Percentiles rank a stretch among this genome's conserved stretches.
phyloP scores from a whole-genome alignment of 1,284 basidiomycete genomes.

The Kalmanozyma brasiliensis region DNA sequence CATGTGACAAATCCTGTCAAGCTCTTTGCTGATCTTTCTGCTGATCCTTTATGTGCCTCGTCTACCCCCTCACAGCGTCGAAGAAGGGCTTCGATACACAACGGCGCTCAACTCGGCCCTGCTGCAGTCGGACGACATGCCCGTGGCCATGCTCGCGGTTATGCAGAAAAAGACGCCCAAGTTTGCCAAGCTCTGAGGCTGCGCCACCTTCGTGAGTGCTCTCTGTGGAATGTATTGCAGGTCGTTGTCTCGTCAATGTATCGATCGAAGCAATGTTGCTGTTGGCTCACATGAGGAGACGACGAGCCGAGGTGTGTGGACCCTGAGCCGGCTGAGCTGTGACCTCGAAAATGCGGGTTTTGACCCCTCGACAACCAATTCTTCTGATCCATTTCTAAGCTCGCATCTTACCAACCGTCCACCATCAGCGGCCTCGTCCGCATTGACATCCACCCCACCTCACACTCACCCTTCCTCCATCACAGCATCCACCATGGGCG shows the following conservation, averaged over 20 bases:
- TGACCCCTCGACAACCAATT: too few species aligned
- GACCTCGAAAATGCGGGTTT: too few species aligned
- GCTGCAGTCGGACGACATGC: conserved; percentile 76
- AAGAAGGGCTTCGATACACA: conserved; percentile 82
- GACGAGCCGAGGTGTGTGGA: too few species aligned
- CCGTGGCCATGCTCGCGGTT: conserved; percentile 69
- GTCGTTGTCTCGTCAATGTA: background rate
- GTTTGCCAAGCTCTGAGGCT: conserved; percentile 60
- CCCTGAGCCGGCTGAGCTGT: too few species aligned
- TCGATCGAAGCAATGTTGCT: too few species aligned
- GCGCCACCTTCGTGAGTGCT: background rate
- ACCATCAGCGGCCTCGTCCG: background rate
- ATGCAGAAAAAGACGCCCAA: conserved; percentile 68
- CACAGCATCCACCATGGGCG: conserved; percentile 36
- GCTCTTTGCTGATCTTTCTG: background rate
- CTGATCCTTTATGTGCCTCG: background rate
- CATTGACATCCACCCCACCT: background rate
- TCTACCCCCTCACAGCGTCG: conserved; percentile 70
- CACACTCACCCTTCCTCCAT: too few species aligned
- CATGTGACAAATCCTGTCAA: background rate
- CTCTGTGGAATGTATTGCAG: background rate
- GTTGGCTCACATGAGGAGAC: too few species aligned
- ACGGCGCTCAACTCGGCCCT: conserved; percentile 80
- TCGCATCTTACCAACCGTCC: background rate
- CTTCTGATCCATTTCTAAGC: conserved; percentile 1